A percentile compares a stretch with the other conserved stretches of the same genome.
Evolutionary conservation across 1,284 basidiomycete species (phyloP).

Genomic region (Papiliotrema laurentii): DNA sequence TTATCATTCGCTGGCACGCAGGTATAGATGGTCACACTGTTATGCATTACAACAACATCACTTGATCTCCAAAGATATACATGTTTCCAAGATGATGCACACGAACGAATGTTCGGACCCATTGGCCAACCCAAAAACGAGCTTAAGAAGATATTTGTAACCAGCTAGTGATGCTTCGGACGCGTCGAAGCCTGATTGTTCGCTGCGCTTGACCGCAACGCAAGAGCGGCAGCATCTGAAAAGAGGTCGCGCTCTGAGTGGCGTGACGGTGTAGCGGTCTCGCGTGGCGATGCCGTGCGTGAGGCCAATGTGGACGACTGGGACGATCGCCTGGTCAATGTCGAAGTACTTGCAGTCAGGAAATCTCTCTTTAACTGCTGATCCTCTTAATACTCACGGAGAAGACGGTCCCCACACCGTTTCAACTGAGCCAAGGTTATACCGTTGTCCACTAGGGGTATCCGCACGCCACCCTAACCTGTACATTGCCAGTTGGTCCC

Average conservation of each 20-base stretch:
- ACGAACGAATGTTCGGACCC: no score
- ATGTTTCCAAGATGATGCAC: no score
- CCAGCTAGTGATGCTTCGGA: no score
- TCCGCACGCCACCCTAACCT: conserved; percentile 7
- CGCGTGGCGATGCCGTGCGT: background rate
- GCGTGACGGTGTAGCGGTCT: background rate
- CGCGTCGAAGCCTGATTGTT: background rate
- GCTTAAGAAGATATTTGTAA: no score
- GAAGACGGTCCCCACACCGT: conserved; percentile 11
- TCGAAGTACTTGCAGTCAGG: background rate
- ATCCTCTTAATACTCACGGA: conserved; percentile 2
- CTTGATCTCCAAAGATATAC: no score
- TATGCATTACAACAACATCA: no score
- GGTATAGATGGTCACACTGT: no score
- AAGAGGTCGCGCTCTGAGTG: background rate
- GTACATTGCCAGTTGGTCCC: conserved; percentile 16
- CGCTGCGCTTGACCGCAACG: background rate
- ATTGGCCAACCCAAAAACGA: no score
- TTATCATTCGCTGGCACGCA: no score
- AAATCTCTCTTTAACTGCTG: background rate
- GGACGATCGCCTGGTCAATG: background rate
- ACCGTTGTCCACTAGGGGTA: background rate
- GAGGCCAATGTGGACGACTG: background rate
- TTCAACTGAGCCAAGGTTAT: conserved; percentile 8
- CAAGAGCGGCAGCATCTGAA: background rate